Percentiles rank a stretch among this genome's conserved stretches.
phyloP scores from a whole-genome alignment of 805 yeast genomes.

The Hanseniaspora lachancei region DNA sequence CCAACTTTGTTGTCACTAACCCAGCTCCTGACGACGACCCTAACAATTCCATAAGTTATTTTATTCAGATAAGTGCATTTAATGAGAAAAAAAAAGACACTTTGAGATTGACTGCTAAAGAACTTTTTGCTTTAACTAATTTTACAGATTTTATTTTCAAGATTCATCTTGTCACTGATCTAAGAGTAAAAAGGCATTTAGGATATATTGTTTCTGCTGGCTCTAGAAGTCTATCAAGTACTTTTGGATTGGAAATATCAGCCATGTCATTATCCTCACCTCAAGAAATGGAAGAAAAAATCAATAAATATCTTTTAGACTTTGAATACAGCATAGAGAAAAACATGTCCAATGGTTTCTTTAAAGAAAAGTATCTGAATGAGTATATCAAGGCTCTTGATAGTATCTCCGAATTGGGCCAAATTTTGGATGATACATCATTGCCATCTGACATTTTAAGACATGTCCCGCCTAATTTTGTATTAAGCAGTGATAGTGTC shows the following conservation, averaged over 20 bases:
- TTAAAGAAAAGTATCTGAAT: slow-evolving; percentile 26
- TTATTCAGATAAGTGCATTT: slow-evolving; percentile 40
- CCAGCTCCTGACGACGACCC: slow-evolving; percentile 35
- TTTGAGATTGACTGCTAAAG: slow-evolving; percentile 18
- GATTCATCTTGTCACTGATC: slow-evolving; percentile 31
- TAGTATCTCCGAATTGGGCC: slow-evolving; percentile 9
- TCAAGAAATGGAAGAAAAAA: slow-evolving; percentile 30
- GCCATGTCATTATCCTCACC: slow-evolving; percentile 42
- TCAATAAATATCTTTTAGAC: slow-evolving; percentile 36
- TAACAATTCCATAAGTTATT: slow-evolving; percentile 39
- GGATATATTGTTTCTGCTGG: slow-evolving; percentile 57
- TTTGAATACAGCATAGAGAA: slow-evolving; percentile 29
- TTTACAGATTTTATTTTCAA: slow-evolving; percentile 38
- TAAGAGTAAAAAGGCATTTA: slow-evolving; percentile 44
- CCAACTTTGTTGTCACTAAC: slow-evolving; percentile 23
- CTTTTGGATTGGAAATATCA: slow-evolving; percentile 46
- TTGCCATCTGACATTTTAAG: slow-evolving; percentile 14
- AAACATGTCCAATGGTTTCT: slow-evolving; percentile 26
- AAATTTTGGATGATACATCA: slow-evolving; percentile 15
- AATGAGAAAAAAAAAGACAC: slow-evolving; percentile 20
- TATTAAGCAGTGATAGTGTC: slow-evolving; percentile 9
- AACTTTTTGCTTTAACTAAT: slow-evolving; percentile 31
- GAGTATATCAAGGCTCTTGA: slow-evolving; percentile 28
- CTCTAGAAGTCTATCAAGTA: slow-evolving; percentile 35
- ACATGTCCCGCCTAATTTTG: slow-evolving; percentile 12